These are phyloP conservation scores for Candida easanensis DNA, from an alignment of 805 yeast species.

Conservation along the genomic window DNA sequence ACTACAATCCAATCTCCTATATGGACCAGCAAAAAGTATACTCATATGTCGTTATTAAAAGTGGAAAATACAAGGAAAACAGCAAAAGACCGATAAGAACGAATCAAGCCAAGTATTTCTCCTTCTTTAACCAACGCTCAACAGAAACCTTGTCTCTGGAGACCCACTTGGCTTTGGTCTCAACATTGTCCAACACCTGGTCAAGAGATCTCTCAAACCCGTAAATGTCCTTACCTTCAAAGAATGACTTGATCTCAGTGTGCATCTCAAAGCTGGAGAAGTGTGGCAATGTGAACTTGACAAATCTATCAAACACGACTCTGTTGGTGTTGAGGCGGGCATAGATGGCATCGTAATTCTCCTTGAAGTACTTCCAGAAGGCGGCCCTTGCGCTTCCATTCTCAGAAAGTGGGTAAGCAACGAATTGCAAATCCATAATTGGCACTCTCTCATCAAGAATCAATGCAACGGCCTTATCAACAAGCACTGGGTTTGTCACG, in stretches of 20 bases:
- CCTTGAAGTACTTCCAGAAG: conserved; percentile 68
- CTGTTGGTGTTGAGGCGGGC: conserved; percentile 72
- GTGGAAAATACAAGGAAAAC: no score
- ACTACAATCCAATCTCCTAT: no score
- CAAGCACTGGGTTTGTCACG: conserved; percentile 48
- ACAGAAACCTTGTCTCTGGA: conserved; percentile 51
- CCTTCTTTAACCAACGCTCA: conserved; percentile 40
- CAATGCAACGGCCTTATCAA: conserved; percentile 51
- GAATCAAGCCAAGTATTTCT: conserved; percentile 4
- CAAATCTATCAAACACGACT: conserved; percentile 74
- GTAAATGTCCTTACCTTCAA: conserved; percentile 48
- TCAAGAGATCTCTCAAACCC: conserved; percentile 64
- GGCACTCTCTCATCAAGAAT: conserved; percentile 54
- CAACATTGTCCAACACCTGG: conserved; percentile 57
- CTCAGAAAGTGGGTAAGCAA: conserved; percentile 66
- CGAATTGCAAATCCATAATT: conserved; percentile 73
- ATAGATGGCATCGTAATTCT: conserved; percentile 66
- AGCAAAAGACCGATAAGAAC: no score
- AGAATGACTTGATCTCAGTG: conserved; percentile 48
- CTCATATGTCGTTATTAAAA: no score
- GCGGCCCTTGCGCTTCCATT: conserved; percentile 60
- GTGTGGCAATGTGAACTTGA: conserved; percentile 56
- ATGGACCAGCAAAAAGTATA: no score
- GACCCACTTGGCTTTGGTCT: conserved; percentile 57
- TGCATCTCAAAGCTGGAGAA: conserved; percentile 54